Evolutionary conservation across 805 yeast species (phyloP).

Genomic region (Priceomyces medius): DNA sequence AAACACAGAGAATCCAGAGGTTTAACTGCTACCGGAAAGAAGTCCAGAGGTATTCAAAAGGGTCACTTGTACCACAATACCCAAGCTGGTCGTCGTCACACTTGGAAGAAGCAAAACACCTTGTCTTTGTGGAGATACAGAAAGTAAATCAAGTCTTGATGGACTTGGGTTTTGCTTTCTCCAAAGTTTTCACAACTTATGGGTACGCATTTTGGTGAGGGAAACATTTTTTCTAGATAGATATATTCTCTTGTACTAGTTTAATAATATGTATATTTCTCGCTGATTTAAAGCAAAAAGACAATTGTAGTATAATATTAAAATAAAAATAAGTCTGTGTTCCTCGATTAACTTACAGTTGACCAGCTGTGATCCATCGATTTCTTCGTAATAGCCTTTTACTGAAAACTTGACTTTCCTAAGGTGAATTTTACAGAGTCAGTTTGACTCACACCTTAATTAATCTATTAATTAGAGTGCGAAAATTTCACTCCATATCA

Average conservation of each 20-base stretch:
- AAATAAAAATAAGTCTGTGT: too few species aligned
- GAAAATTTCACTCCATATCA: conserved; percentile 3
- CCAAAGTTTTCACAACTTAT: not conserved
- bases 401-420: too few species aligned
- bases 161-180: not conserved
- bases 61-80: conserved; percentile 99
- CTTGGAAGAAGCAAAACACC: conserved; percentile 99
- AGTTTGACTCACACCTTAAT: not conserved
- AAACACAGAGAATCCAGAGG: conserved; percentile 99
- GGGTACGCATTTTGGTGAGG: conserved; percentile 1
- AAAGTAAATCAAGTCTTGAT: conserved; percentile 28
- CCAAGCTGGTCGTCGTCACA: conserved; percentile 97
- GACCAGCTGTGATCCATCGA: too few species aligned
- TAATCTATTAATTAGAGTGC: not conserved
- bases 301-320: too few species aligned
- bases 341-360: too few species aligned
- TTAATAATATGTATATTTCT: not conserved
- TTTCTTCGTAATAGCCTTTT: too few species aligned
- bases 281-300: not conserved
- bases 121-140: conserved; percentile 99
- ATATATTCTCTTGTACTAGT: not conserved
- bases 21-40: conserved; percentile 96
- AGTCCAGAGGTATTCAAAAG: conserved; percentile 99
- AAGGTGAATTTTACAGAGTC: too few species aligned
- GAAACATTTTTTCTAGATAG: not conserved